phyloP scores from a whole-genome alignment of 805 yeast species.

The Brettanomyces anomalus region DNA sequence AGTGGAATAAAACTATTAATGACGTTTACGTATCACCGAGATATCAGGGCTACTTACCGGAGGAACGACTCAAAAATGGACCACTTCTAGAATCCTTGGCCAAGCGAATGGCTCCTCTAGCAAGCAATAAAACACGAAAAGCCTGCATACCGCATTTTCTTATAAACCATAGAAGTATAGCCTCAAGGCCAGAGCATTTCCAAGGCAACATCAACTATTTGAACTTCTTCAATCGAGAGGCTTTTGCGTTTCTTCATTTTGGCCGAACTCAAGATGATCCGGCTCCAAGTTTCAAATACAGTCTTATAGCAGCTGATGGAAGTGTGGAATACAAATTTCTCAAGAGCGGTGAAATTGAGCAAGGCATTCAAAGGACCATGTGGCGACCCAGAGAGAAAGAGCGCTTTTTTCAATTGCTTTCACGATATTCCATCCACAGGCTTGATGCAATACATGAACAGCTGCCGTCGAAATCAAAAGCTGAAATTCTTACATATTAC shows the following conservation, averaged over 20 bases:
- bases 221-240: constrained; percentile 7
- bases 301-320: background rate
- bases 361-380: background rate
- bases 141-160: background rate
- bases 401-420: constrained; percentile 38
- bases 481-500: constrained; percentile 40
- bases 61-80: background rate
- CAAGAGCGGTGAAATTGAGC: background rate
- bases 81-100: background rate
- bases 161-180: background rate
- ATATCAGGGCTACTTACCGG: background rate
- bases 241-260: constrained; percentile 2
- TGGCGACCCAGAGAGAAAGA: constrained; percentile 47
- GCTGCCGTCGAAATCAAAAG: constrained; percentile 32
- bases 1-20: too few species aligned
- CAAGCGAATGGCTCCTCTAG: background rate
- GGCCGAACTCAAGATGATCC: background rate
- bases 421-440: constrained; percentile 41
- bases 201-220: constrained; percentile 16
- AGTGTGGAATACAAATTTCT: background rate
- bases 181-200: constrained; percentile 11
- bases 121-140: background rate
- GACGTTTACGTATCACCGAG: too few species aligned
- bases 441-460: constrained; percentile 30
- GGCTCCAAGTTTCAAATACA: background rate